Percentiles rank a stretch among this genome's conserved stretches.
Conservation (phyloP, 1,139 yeast genomes). For the Zygoascus sp. region DNA sequence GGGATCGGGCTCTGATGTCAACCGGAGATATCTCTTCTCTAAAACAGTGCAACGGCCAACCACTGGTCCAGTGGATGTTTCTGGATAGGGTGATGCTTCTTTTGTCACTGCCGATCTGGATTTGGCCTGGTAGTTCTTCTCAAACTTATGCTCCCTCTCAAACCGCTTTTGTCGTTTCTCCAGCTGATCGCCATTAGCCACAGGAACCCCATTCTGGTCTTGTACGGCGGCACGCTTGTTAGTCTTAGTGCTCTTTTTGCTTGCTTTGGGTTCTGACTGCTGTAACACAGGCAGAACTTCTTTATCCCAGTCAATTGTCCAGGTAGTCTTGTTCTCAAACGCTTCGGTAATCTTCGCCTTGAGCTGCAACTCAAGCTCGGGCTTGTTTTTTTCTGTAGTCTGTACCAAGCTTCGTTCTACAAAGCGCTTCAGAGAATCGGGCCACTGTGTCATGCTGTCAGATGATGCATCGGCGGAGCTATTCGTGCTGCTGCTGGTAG, state of each 20-base stretch:
- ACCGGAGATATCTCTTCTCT: constrained; percentile 74
- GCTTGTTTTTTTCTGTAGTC: constrained; percentile 39
- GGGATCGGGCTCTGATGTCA: constrained; percentile 92
- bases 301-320: constrained; percentile 56
- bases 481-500: not conserved
- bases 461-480: not conserved
- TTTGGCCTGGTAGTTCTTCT: not conserved
- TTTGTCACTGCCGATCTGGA: constrained; percentile 15
- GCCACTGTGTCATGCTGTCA: constrained; percentile 39
- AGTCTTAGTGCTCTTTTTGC: not conserved
- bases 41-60: constrained; percentile 62
- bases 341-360: constrained; percentile 50
- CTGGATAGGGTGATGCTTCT: constrained; percentile 10
- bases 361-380: constrained; percentile 40
- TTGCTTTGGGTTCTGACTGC: constrained; percentile 10
- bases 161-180: constrained; percentile 49
- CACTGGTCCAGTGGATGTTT: constrained; percentile 34
- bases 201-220: constrained; percentile 10
- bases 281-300: constrained; percentile 53
- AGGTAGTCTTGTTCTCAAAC: constrained; percentile 42
- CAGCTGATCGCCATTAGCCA: constrained; percentile 12
- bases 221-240: not conserved
- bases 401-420: constrained; percentile 44
- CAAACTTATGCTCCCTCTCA: constrained; percentile 27
- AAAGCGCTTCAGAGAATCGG: constrained; percentile 44